phyloP scores from a whole-genome alignment of 768 basidiomycete genomes.

The Baorangia bicolor region DNA sequence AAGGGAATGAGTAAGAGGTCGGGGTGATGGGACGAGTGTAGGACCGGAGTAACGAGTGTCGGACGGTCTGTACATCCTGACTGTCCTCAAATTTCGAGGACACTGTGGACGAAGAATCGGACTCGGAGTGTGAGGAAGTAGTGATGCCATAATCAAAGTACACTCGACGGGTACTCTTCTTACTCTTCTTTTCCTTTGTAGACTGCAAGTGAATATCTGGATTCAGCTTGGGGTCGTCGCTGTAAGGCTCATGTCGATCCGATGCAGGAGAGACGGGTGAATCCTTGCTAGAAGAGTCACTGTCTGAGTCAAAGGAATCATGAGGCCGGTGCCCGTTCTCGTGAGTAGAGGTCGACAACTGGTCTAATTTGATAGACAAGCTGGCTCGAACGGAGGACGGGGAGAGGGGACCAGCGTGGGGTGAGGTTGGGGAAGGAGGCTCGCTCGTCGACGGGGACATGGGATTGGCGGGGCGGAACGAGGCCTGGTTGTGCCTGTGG shows the following conservation, averaged over 20 bases:
- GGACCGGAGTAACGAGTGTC: neutral
- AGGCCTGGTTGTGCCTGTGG: neutral
- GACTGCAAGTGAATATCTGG: neutral
- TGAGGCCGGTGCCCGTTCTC: neutral
- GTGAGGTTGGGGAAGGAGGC: neutral
- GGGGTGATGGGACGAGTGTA: constrained; percentile 3
- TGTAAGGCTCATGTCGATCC: neutral
- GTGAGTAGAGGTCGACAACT: neutral
- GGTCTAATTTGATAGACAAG: neutral
- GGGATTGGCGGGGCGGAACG: neutral
- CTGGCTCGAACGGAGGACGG: neutral
- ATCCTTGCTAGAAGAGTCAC: constrained; percentile 8
- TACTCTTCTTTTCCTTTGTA: constrained; percentile 16
- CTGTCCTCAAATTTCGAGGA: constrained; percentile 7
- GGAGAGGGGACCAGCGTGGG: neutral
- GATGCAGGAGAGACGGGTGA: neutral
- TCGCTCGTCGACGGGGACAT: neutral
- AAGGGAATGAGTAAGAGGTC: constrained; percentile 14
- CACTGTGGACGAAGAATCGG: neutral
- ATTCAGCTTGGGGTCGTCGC: constrained; percentile 3
- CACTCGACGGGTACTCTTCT: constrained; percentile 14
- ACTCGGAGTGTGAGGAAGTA: neutral
- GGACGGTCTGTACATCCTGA: neutral
- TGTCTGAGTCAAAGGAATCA: constrained; percentile 13
- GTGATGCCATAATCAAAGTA: constrained; percentile 25